These are phyloP conservation scores for Penicillium manginii DNA, from an alignment of 495 filamentous ascomycete species.

Conservation along the genomic window DNA sequence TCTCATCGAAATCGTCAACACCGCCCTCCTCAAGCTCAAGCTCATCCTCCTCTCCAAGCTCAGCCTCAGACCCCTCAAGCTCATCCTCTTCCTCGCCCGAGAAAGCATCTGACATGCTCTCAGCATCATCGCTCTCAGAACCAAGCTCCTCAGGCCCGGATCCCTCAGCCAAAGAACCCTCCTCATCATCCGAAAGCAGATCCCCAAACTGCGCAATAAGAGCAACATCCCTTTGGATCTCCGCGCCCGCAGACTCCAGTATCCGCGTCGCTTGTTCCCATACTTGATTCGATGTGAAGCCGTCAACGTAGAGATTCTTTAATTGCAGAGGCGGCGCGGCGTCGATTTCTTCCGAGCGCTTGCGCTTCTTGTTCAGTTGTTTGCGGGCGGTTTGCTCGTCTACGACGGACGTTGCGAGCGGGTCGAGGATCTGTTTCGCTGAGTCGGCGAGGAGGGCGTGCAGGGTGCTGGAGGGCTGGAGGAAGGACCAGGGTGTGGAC, in stretches of 20 bases:
- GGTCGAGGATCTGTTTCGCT: constrained; percentile 76
- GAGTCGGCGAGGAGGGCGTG: constrained; percentile 66
- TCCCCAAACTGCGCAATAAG: constrained; percentile 29
- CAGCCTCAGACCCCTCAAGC: constrained; percentile 6
- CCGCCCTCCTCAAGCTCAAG: constrained; percentile 8
- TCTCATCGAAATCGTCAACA: constrained; percentile 15
- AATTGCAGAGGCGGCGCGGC: constrained; percentile 62
- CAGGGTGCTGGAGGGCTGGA: constrained; percentile 68
- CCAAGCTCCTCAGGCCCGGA: constrained; percentile 39
- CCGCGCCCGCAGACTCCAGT: constrained; percentile 37
- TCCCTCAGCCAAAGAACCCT: constrained; percentile 15
- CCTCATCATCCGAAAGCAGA: constrained; percentile 12
- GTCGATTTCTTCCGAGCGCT: constrained; percentile 54
- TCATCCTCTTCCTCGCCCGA: constrained; percentile 40
- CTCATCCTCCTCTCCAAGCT: neutral
- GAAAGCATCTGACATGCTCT: constrained; percentile 43
- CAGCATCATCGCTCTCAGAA: constrained; percentile 38
- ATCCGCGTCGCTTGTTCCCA: constrained; percentile 93
- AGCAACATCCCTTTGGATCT: constrained; percentile 38
- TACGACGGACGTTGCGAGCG: constrained; percentile 69
- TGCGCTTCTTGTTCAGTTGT: constrained; percentile 67
- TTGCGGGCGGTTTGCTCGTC: constrained; percentile 64
- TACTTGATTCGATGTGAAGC: constrained; percentile 85
- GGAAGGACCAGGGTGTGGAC: constrained; percentile 56
- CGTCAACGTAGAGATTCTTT: constrained; percentile 79